A percentile compares a stretch with the other conserved stretches of the same genome.
phyloP scores from a whole-genome alignment of 1,284 basidiomycete genomes.

The Cryptococcus wingfieldii region DNA sequence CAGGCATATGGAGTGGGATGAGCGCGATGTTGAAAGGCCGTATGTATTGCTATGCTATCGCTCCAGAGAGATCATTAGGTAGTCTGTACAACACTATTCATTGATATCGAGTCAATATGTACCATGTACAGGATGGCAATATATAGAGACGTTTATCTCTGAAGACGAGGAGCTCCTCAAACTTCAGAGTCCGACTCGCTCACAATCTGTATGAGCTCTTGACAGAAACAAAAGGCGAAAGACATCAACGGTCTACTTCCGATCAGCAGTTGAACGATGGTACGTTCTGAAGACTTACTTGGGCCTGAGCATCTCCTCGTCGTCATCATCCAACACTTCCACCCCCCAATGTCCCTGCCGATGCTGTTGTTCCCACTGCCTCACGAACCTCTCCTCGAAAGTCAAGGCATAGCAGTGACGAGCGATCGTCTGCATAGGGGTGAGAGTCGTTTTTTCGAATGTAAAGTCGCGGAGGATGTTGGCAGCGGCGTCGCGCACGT shows the following conservation, averaged over 20 bases:
- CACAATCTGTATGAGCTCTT: constrained; percentile 35
- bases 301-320: constrained; percentile 15
- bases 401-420: constrained; percentile 39
- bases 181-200: too few relatives aligned
- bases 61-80: background rate
- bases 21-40: too few relatives aligned
- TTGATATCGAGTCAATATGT: too few relatives aligned
- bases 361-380: constrained; percentile 28
- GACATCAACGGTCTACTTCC: constrained; percentile 33
- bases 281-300: constrained; percentile 13
- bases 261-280: background rate
- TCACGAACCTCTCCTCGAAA: constrained; percentile 29
- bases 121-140: too few relatives aligned
- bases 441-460: constrained; percentile 17
- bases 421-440: constrained; percentile 27
- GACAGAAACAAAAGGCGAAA: constrained; percentile 44
- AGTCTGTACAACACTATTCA: background rate
- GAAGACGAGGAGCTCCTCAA: too few relatives aligned
- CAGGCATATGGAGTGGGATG: too few relatives aligned
- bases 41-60: too few relatives aligned
- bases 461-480: constrained; percentile 9
- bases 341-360: constrained; percentile 4
- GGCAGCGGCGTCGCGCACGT: constrained; percentile 22
- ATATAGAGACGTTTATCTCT: too few relatives aligned
- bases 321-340: constrained; percentile 5